Evolutionary conservation across 768 basidiomycete species (phyloP).

Genomic region (Russula earlei): DNA sequence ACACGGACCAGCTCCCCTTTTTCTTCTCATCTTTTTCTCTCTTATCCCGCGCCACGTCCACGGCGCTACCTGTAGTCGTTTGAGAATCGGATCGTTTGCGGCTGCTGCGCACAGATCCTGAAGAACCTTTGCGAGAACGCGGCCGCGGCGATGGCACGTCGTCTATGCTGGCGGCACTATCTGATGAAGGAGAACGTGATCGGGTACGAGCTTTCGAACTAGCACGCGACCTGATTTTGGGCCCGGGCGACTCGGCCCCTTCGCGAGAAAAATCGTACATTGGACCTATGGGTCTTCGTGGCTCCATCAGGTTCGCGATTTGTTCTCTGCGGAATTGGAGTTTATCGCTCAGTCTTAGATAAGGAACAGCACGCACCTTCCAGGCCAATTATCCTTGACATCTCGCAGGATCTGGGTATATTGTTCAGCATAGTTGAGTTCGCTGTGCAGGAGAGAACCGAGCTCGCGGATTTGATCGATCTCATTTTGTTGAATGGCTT

Average conservation of each 20-base stretch:
- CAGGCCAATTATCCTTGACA: slow-evolving; percentile 56
- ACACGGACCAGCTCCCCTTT: slow-evolving; percentile 34
- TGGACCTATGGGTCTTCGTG: slow-evolving; percentile 12
- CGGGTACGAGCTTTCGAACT: slow-evolving; percentile 7
- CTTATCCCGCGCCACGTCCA: slow-evolving; percentile 29
- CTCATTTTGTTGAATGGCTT: slow-evolving; percentile 73
- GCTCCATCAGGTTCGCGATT: slow-evolving; percentile 8
- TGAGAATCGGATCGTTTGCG: slow-evolving; percentile 56
- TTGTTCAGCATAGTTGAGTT: slow-evolving; percentile 63
- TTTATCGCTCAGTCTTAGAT: neutral
- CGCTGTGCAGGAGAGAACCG: slow-evolving; percentile 58
- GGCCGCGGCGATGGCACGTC: neutral
- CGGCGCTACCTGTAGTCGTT: slow-evolving; percentile 30
- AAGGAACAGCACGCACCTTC: slow-evolving; percentile 31
- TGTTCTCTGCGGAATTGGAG: slow-evolving; percentile 1
- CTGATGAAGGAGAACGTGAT: slow-evolving; percentile 6
- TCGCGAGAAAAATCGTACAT: slow-evolving; percentile 17
- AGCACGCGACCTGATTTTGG: slow-evolving; percentile 10
- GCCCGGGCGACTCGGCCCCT: slow-evolving; percentile 2
- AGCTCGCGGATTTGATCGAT: slow-evolving; percentile 62
- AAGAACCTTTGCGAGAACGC: slow-evolving; percentile 22
- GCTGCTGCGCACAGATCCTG: slow-evolving; percentile 37
- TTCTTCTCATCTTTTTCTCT: slow-evolving; percentile 47
- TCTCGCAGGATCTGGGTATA: slow-evolving; percentile 68
- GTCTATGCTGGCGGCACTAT: slow-evolving; percentile 1